phyloP scores from a whole-genome alignment of 805 yeast species.

The Candida wancherniae region DNA sequence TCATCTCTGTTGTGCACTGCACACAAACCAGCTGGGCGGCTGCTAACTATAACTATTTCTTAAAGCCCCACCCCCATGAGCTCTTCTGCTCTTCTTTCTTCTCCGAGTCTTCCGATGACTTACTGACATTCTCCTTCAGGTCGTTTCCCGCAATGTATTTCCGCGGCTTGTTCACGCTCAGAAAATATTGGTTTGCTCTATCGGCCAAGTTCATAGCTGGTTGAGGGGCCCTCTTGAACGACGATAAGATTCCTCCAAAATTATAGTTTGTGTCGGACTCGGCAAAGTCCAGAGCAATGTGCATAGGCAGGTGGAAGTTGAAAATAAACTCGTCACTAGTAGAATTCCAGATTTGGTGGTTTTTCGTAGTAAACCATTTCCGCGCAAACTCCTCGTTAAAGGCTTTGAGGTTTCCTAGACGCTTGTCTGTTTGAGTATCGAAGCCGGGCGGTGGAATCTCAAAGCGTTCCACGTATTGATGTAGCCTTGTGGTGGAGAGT shows the following conservation, averaged over 20 bases:
- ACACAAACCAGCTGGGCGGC: slow-evolving; percentile 1
- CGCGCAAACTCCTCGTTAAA: slow-evolving; percentile 31
- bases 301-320: slow-evolving; percentile 39
- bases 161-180: slow-evolving; percentile 17
- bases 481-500: slow-evolving; percentile 66
- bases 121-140: background rate
- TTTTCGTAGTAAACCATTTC: slow-evolving; percentile 31
- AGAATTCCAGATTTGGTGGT: slow-evolving; percentile 37
- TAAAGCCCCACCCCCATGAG: slow-evolving; percentile 17
- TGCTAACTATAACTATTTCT: slow-evolving; percentile 9
- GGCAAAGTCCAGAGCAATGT: slow-evolving; percentile 24
- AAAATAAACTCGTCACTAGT: slow-evolving; percentile 42
- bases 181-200: slow-evolving; percentile 10
- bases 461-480: slow-evolving; percentile 46
- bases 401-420: slow-evolving; percentile 25
- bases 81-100: slow-evolving; percentile 5
- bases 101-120: background rate
- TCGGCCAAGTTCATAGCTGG: slow-evolving; percentile 6
- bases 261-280: slow-evolving; percentile 11
- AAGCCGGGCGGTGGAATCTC: slow-evolving; percentile 41
- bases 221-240: slow-evolving; percentile 13
- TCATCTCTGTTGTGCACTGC: slow-evolving; percentile 15
- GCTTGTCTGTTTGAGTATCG: slow-evolving; percentile 9
- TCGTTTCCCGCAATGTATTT: slow-evolving; percentile 10
- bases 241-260: slow-evolving; percentile 11